Evolutionary conservation across 2,329 filamentous ascomycete species (phyloP), one percentile per base, ranked within the genome.

Genomic region (Exserohilum turcica): DNA sequence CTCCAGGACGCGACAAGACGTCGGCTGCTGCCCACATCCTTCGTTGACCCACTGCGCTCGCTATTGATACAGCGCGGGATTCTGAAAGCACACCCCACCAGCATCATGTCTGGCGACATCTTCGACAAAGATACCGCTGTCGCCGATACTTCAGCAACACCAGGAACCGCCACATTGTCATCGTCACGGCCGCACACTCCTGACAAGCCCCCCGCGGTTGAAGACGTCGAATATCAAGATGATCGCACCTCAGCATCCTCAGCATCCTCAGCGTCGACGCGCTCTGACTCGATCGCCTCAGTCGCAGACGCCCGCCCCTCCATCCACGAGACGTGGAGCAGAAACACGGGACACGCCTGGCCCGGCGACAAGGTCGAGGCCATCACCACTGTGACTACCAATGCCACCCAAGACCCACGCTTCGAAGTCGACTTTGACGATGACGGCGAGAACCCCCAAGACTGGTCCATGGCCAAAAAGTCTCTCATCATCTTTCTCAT

Each of bases 351-450:
- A 5, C 53, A 69, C 12, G 65, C 71, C 6, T 66, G 67, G 48
- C 52, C 55, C 13, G 50, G 52, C 33, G 62, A 72, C 15, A 69
- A 70, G 35, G 47, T 51, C 1, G 55, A 68, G 24, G 61, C 60
- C 3, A 63, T 73, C 28, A 62, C 66, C 3, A 67, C 60, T 1
- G 62, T 71, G 3, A 65, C 67, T 5, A 76, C 74, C 2, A 75
- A 72, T 42, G 70, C 73, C 46, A 76, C 73, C 6, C 65, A 67
- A 6, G 77, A 80, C 50, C 80, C 84, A 3, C 83, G 85, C 24
- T 93, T 86, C 65, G 90, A 94, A 74, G 82, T 93, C 48, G 86
- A 88, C 65, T 92, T 90, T 69, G 82, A 84, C 13, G 83, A 83
- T 1, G 43, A 61, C 39, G 76, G 82, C 53, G 79, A 81, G 10